Evolutionary conservation across 2,329 filamentous ascomycete species (phyloP).

Genomic region (Chaetomium sp.): DNA sequence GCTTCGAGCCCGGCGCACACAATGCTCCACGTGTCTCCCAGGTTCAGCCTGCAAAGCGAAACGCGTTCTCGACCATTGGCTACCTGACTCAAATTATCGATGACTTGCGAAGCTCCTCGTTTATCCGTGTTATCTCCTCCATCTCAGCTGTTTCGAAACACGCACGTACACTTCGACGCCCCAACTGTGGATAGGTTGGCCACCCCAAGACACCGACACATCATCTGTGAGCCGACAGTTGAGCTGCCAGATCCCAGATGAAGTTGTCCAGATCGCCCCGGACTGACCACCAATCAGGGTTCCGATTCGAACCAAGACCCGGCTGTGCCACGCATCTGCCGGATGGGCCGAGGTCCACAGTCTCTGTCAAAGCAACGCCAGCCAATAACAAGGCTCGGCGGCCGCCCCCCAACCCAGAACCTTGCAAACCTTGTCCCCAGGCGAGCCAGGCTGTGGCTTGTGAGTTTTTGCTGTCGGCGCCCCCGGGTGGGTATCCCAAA

Average conservation of each 20-base stretch:
- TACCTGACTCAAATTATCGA: neutral
- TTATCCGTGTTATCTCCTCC: too few species aligned
- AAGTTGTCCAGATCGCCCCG: neutral
- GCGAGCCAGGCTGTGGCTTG: neutral
- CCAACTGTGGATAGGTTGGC: too few species aligned
- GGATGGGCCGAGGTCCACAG: neutral
- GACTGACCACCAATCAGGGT: slow-evolving; percentile 5
- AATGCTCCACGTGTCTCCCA: slow-evolving; percentile 6
- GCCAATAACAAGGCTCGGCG: slow-evolving; percentile 7
- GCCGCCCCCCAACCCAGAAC: neutral
- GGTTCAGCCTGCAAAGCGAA: neutral
- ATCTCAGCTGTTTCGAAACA: too few species aligned
- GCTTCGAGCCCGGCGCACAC: neutral
- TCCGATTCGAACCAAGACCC: neutral
- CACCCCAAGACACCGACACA: too few species aligned
- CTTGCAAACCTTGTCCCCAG: slow-evolving; percentile 7
- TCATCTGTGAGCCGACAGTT: neutral
- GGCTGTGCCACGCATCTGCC: slow-evolving; percentile 11
- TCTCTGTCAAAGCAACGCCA: neutral
- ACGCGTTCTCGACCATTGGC: neutral
- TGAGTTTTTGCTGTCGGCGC: slow-evolving; percentile 5
- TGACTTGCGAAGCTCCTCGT: too few species aligned
- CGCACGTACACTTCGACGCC: too few species aligned
- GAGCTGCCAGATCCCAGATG: neutral
- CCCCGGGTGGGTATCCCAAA: slow-evolving; percentile 4